A percentile compares a stretch with the other conserved stretches of the same genome.
These are phyloP conservation scores for Pichia phayaonensis DNA, from an alignment of 805 yeast genomes.

Conservation along the genomic window DNA sequence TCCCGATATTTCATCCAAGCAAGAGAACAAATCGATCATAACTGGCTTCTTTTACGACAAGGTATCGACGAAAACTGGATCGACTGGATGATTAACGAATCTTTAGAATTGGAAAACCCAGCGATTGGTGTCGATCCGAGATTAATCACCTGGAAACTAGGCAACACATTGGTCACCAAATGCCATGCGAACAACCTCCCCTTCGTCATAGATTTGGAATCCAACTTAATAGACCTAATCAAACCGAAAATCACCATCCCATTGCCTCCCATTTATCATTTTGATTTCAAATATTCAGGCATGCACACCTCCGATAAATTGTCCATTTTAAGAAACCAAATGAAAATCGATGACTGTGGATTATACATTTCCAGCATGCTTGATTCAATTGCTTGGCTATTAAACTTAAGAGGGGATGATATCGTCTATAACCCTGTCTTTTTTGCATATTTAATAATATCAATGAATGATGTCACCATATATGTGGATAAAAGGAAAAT, in stretches of 20 bases:
- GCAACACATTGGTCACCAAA: conserved; percentile 32
- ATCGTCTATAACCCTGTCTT: conserved; percentile 84
- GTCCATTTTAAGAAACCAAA: conserved; percentile 21
- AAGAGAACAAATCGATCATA: conserved; percentile 63
- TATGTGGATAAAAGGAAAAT: conserved; percentile 37
- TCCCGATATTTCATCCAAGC: conserved; percentile 95
- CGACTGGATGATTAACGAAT: conserved; percentile 60
- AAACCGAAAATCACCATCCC: conserved; percentile 23
- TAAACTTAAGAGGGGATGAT: conserved; percentile 53
- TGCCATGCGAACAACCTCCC: conserved; percentile 32
- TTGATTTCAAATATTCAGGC: conserved; percentile 36
- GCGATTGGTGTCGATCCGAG: conserved; percentile 77
- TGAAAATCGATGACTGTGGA: conserved; percentile 25
- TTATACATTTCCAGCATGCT: conserved; percentile 45
- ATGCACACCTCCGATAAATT: conserved; percentile 33
- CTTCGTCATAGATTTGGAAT: conserved; percentile 41
- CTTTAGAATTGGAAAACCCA: conserved; percentile 17
- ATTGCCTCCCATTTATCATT: conserved; percentile 17
- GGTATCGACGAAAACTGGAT: conserved; percentile 78
- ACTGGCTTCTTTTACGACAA: conserved; percentile 77
- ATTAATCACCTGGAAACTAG: conserved; percentile 47
- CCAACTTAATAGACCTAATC: conserved; percentile 67
- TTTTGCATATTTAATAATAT: conserved; percentile 53
- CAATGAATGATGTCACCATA: conserved; percentile 29
- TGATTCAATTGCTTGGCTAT: conserved; percentile 48